These are phyloP conservation scores for Colletotrichum zoysiae DNA, from an alignment of 2,329 filamentous ascomycete genomes.

Conservation along the genomic window DNA sequence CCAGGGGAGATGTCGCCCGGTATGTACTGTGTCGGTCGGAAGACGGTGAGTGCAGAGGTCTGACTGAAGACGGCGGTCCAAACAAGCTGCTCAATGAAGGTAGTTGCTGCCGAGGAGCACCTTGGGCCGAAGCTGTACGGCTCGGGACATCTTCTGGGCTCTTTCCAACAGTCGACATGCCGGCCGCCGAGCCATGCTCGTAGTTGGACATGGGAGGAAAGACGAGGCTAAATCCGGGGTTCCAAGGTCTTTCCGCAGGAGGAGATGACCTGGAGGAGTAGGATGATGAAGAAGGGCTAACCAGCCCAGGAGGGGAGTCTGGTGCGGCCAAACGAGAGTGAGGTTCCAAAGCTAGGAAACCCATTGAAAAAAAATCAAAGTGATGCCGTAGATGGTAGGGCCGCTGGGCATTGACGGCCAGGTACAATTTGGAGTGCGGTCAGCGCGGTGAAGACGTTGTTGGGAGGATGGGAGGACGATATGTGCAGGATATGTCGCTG, in stretches of 20 bases:
- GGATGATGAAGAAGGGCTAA: conserved; percentile 64
- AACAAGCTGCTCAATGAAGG: conserved; percentile 70
- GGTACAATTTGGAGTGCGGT: background rate
- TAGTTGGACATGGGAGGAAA: conserved; percentile 71
- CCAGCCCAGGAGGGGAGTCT: conserved; percentile 67
- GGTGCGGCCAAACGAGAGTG: conserved; percentile 63
- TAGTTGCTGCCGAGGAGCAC: conserved; percentile 60
- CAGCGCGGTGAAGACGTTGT: background rate
- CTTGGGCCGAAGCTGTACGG: conserved; percentile 51
- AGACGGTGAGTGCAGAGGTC: conserved; percentile 60
- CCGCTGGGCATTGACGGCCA: conserved; percentile 30
- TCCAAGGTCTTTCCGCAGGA: conserved; percentile 61
- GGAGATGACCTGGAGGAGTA: conserved; percentile 59
- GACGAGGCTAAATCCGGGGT: conserved; percentile 53
- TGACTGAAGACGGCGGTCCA: conserved; percentile 59
- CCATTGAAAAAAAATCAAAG: conserved; percentile 62
- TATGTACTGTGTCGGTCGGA: conserved; percentile 60
- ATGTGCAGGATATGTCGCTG: background rate
- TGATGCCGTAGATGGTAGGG: conserved; percentile 17
- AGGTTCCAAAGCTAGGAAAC: conserved; percentile 65
- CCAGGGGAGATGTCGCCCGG: conserved; percentile 60
- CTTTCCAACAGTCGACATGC: conserved; percentile 57
- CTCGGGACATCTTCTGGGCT: conserved; percentile 53
- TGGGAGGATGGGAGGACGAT: conserved; percentile 6
- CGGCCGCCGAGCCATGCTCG: conserved; percentile 61